phyloP scores from a whole-genome alignment of 805 yeast genomes.

The Saccharomycopsis oosterbeekiorum region DNA sequence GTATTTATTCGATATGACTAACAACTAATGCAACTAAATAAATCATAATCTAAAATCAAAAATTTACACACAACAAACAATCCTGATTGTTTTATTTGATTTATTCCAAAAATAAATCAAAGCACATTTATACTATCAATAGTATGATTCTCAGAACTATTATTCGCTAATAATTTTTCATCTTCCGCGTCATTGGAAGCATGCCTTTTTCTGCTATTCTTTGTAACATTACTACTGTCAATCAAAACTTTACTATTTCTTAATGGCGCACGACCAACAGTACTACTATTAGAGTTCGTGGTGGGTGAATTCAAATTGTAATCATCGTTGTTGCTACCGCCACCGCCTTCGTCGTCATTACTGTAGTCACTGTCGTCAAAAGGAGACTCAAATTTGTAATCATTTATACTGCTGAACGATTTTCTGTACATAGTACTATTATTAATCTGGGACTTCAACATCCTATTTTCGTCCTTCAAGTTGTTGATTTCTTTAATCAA shows the following conservation, averaged over 20 bases:
- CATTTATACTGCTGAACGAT: neutral
- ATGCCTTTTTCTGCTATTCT: neutral
- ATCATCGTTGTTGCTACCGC: neutral
- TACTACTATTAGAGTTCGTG: neutral
- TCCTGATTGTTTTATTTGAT: no score
- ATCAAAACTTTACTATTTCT: neutral
- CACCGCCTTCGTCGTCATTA: neutral
- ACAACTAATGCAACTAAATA: no score
- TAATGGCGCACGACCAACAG: neutral
- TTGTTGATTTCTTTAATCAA: conserved; percentile 51
- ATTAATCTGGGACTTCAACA: conserved; percentile 27
- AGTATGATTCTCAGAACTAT: neutral
- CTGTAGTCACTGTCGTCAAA: neutral
- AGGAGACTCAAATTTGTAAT: neutral
- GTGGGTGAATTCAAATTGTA: neutral
- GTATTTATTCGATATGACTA: no score
- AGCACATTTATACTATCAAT: neutral
- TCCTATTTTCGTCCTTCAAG: conserved; percentile 44
- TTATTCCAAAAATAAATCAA: neutral
- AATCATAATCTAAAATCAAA: no score
- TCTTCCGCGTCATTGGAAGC: neutral
- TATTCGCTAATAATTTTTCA: neutral
- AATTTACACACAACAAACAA: no score
- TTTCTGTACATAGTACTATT: conserved; percentile 4
- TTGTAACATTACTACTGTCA: neutral